phyloP scores from a whole-genome alignment of 139 green algal genomes.

The Nannochloris sp. region DNA sequence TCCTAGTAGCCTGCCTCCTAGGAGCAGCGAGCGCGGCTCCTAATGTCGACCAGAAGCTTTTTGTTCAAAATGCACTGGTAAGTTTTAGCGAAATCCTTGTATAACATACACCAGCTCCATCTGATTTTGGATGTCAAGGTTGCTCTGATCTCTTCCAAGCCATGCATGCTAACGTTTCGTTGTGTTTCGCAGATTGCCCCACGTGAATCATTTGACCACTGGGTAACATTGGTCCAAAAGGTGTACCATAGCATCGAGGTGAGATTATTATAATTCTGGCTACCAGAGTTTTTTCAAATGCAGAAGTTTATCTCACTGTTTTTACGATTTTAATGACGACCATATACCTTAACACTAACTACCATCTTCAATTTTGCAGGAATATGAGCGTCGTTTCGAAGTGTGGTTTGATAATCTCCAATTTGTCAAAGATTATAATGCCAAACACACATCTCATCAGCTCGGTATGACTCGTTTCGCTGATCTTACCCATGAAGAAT shows the following conservation, averaged over 20 bases:
- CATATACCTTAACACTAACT: background rate
- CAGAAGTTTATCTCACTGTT: background rate
- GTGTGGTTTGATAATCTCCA: conserved; percentile 79
- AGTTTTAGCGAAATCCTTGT: background rate
- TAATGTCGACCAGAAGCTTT: conserved; percentile 10
- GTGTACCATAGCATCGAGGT: conserved; percentile 17
- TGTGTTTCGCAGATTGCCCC: conserved; percentile 8
- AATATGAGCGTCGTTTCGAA: conserved; percentile 51
- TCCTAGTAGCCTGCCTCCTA: too few species aligned
- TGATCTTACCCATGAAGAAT: conserved; percentile 87
- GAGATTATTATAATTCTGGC: too few species aligned
- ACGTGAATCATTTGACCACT: conserved; percentile 22
- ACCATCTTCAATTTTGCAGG: conserved; percentile 13
- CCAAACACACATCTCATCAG: conserved; percentile 42
- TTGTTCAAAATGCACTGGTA: conserved; percentile 17
- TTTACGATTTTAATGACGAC: background rate
- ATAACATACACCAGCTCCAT: background rate
- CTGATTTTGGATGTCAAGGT: background rate
- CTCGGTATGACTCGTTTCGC: conserved; percentile 78
- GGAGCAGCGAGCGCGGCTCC: too few species aligned
- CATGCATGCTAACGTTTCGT: too few species aligned
- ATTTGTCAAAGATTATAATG: conserved; percentile 73
- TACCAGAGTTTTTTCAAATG: background rate
- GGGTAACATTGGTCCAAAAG: background rate
- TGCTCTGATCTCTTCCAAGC: too few species aligned